These are phyloP conservation scores for Phytophthora melonis DNA, from an alignment of 352 stramenopile genomes.

Conservation along the genomic window DNA sequence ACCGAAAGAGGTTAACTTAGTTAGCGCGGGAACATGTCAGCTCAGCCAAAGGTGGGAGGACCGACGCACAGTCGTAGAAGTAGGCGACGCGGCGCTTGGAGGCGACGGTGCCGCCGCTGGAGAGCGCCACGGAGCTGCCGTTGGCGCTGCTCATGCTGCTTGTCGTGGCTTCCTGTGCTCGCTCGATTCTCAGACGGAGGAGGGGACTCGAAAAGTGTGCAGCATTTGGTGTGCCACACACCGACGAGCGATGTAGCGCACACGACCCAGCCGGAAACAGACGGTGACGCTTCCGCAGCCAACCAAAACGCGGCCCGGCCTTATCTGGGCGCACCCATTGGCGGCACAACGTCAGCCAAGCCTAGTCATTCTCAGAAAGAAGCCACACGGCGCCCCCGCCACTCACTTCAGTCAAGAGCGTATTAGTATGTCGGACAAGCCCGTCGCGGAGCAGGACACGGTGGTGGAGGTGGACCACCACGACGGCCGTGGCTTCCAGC, in stretches of 20 bases:
- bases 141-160: constrained; percentile 37
- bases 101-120: constrained; percentile 35
- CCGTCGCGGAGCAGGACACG: constrained; percentile 49
- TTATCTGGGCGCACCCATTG: background rate
- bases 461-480: constrained; percentile 72
- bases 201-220: constrained; percentile 22
- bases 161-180: background rate
- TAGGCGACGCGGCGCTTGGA: constrained; percentile 89
- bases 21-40: background rate
- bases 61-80: constrained; percentile 86
- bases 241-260: background rate
- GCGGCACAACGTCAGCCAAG: background rate
- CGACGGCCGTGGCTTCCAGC: constrained; percentile 73
- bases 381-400: constrained; percentile 4
- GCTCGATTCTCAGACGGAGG: constrained; percentile 24
- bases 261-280: constrained; percentile 14
- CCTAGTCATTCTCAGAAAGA: constrained; percentile 36
- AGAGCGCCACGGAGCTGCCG: constrained; percentile 45
- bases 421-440: constrained; percentile 53
- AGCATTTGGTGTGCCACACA: constrained; percentile 19
- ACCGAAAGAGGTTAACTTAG: background rate
- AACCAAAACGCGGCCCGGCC: constrained; percentile 34
- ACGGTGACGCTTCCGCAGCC: constrained; percentile 36
- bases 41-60: background rate
- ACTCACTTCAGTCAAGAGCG: background rate